Evolutionary conservation across 75 land plant species (phyloP).

Genomic region (Isoetes taiwanensis): DNA sequence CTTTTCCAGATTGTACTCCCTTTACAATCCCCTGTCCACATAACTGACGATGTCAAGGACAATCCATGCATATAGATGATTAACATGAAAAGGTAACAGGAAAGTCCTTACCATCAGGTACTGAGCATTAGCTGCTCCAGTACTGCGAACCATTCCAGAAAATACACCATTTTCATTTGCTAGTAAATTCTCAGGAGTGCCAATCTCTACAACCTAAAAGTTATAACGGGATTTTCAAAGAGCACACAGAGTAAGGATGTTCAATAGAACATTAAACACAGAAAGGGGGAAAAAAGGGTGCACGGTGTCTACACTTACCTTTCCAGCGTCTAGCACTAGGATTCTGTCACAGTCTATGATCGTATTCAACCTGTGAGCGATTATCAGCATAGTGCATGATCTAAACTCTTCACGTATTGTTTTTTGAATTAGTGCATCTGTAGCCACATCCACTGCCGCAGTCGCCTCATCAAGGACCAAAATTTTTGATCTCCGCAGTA

Average conservation of each 20-base stretch:
- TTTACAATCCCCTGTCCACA: constrained; percentile 30
- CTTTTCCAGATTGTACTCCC: constrained; percentile 25
- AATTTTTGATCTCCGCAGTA: constrained; percentile 82
- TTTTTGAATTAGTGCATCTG: constrained; percentile 90
- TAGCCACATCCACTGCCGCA: constrained; percentile 97
- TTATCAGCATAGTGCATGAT: constrained; percentile 94
- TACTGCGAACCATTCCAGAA: constrained; percentile 89
- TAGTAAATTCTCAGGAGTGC: constrained; percentile 55
- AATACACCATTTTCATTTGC: constrained; percentile 58
- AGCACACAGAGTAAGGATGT: too few species aligned
- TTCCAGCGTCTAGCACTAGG: constrained; percentile 74
- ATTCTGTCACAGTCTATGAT: constrained; percentile 88
- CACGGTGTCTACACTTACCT: constrained; percentile 25
- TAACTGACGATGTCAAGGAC: neutral
- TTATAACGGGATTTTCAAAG: neutral
- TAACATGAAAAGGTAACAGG: neutral
- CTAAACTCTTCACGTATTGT: constrained; percentile 96
- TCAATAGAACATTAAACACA: neutral
- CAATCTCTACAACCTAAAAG: constrained; percentile 65
- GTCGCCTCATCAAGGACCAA: constrained; percentile 99
- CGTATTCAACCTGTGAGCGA: constrained; percentile 92
- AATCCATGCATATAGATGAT: neutral
- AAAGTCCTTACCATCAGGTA: constrained; percentile 45
- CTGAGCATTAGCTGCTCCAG: constrained; percentile 90
- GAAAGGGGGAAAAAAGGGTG: neutral